Conservation (phyloP, 805 yeast genomes). For the Sungouiozyma intestinalis region DNA sequence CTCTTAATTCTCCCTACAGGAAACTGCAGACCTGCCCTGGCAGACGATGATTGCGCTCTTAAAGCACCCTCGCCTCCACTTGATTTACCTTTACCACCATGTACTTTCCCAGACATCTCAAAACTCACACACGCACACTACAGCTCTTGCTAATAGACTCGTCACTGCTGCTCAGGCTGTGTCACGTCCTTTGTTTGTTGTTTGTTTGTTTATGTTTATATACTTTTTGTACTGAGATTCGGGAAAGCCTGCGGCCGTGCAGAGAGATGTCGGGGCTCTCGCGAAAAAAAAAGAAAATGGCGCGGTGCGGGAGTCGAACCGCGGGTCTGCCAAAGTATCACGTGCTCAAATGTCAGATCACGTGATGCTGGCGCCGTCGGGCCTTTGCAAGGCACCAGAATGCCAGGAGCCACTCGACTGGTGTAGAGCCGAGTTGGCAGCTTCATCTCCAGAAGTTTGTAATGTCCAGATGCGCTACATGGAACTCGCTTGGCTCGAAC, state of each 20-base stretch:
- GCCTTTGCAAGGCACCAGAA: too few species aligned
- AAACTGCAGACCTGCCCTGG: conserved; percentile 89
- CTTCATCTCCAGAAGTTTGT: background rate
- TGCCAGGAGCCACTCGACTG: too few species aligned
- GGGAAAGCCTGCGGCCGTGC: background rate
- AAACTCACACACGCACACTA: background rate
- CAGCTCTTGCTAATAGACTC: too few species aligned
- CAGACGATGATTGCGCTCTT: conserved; percentile 77
- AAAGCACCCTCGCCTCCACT: conserved; percentile 38
- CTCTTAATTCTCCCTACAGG: conserved; percentile 99
- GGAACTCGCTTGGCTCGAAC: background rate
- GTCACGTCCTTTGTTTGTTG: background rate
- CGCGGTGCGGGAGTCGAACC: too few species aligned
- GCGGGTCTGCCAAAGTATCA: too few species aligned
- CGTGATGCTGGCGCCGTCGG: background rate
- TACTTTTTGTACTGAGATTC: background rate
- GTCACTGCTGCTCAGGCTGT: too few species aligned
- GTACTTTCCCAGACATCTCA: conserved; percentile 74
- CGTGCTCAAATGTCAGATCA: background rate
- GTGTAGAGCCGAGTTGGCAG: too few species aligned
- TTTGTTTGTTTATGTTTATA: background rate
- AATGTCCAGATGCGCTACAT: background rate
- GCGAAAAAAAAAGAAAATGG: too few species aligned
- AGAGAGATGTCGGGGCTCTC: too few species aligned
- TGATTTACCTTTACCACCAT: conserved; percentile 95